phyloP scores from a whole-genome alignment of 768 basidiomycete species.

The Lentinula boryana region DNA sequence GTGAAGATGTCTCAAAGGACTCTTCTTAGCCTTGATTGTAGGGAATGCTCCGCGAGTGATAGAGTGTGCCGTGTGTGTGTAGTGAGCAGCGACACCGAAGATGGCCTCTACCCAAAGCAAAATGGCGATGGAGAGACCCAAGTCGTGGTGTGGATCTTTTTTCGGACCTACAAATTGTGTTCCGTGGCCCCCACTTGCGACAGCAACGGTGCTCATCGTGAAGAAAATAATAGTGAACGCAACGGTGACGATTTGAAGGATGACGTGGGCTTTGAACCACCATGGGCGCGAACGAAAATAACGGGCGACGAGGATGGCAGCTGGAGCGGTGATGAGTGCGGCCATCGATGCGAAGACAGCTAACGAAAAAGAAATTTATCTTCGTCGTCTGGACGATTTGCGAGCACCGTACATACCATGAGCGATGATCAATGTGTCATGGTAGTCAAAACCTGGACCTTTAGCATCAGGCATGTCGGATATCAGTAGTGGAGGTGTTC shows the following conservation, averaged over 20 bases:
- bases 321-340: conserved; percentile 10
- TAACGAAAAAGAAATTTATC: neutral
- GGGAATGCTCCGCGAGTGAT: conserved; percentile 6
- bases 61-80: conserved; percentile 10
- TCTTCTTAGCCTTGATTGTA: conserved; percentile 12
- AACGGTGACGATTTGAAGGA: conserved; percentile 10
- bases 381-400: neutral
- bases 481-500: neutral
- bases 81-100: conserved; percentile 13
- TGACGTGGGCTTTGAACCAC: conserved; percentile 14
- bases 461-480: neutral
- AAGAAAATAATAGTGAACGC: conserved; percentile 7
- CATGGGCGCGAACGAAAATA: conserved; percentile 11
- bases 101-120: conserved; percentile 12
- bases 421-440: conserved; percentile 12
- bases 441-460: conserved; percentile 7
- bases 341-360: conserved; percentile 11
- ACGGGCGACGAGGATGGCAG: conserved; percentile 13
- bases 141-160: conserved; percentile 13
- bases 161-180: conserved; percentile 10
- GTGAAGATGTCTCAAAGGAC: conserved; percentile 12
- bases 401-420: conserved; percentile 6
- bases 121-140: conserved; percentile 11
- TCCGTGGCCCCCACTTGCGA: conserved; percentile 8
- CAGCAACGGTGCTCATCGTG: conserved; percentile 8